Percentiles rank a stretch among this genome's conserved stretches.
Evolutionary conservation across 192 early-diverging fungal species (phyloP).

Genomic region (Chytriomyces sp.): DNA sequence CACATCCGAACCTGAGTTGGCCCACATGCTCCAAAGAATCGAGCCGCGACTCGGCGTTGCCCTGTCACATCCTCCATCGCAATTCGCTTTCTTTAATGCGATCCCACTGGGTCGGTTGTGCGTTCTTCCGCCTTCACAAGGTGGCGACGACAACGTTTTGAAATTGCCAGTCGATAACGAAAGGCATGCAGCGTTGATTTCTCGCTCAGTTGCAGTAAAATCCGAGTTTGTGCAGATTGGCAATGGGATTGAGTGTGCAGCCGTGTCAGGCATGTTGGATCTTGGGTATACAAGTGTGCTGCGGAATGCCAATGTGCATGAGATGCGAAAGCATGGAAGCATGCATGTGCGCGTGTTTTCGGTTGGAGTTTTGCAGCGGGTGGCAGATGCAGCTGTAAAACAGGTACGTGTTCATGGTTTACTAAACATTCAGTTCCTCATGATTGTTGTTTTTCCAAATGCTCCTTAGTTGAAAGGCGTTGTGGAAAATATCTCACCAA

Average conservation of each 20-base stretch:
- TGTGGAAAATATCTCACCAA: neutral
- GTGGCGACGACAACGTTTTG: neutral
- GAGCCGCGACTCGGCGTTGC: slow-evolving; percentile 3
- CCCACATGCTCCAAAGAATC: slow-evolving; percentile 2
- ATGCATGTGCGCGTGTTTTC: neutral
- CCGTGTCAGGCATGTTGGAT: neutral
- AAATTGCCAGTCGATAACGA: slow-evolving; percentile 13
- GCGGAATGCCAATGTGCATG: neutral
- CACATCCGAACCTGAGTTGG: slow-evolving; percentile 12
- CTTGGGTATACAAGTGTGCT: neutral
- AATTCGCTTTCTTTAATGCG: neutral
- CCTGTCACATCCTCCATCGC: neutral
- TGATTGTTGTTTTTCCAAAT: neutral
- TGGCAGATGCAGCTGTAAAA: slow-evolving; percentile 8
- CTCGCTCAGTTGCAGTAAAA: slow-evolving; percentile 1
- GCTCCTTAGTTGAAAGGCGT: slow-evolving; percentile 7
- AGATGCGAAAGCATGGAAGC: neutral
- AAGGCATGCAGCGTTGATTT: neutral
- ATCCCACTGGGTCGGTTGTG: neutral
- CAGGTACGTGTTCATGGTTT: neutral
- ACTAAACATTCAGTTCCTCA: neutral
- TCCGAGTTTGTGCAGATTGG: slow-evolving; percentile 1
- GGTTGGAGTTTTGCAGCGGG: neutral
- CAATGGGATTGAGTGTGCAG: neutral
- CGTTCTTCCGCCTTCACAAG: neutral